A percentile compares a stretch with the other conserved stretches of the same genome.
Conservation (phyloP, 352 stramenopile species). For the Halophytophthora batemanensis region DNA sequence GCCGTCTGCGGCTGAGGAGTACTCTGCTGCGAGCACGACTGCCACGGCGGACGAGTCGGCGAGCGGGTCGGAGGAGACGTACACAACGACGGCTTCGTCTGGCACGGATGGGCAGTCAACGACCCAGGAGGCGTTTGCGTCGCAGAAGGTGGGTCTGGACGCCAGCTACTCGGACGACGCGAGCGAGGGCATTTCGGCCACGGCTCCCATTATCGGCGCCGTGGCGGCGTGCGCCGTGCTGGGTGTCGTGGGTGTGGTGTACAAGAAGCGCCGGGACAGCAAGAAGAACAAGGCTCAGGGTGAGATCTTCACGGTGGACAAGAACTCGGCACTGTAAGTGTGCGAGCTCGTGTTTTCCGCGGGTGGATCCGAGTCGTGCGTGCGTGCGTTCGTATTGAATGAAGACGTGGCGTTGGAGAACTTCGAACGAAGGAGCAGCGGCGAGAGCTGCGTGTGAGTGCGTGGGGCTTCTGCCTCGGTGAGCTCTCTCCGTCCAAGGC, state of each 20-base stretch:
- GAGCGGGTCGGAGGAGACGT: conserved; percentile 2
- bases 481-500: background rate
- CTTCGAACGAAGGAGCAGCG: conserved; percentile 21
- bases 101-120: background rate
- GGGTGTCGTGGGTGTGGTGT: conserved; percentile 41
- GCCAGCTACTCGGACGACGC: conserved; percentile 4
- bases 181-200: background rate
- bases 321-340: conserved; percentile 71
- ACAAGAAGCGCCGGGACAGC: conserved; percentile 60
- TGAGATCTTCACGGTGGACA: conserved; percentile 77
- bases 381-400: conserved; percentile 31
- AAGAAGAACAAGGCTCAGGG: conserved; percentile 53
- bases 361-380: conserved; percentile 26
- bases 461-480: conserved; percentile 13
- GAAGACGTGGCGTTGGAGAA: conserved; percentile 25
- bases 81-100: conserved; percentile 9
- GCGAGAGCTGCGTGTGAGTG: conserved; percentile 26
- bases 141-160: conserved; percentile 38
- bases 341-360: conserved; percentile 11
- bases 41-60: conserved; percentile 2
- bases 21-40: conserved; percentile 23
- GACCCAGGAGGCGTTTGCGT: conserved; percentile 25
- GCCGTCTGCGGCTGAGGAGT: conserved; percentile 23
- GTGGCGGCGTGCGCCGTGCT: conserved; percentile 45
- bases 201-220: conserved; percentile 26